Evolutionary conservation across 2,329 filamentous ascomycete species (phyloP).

Genomic region (Neopestalotiopsis clavispora): DNA sequence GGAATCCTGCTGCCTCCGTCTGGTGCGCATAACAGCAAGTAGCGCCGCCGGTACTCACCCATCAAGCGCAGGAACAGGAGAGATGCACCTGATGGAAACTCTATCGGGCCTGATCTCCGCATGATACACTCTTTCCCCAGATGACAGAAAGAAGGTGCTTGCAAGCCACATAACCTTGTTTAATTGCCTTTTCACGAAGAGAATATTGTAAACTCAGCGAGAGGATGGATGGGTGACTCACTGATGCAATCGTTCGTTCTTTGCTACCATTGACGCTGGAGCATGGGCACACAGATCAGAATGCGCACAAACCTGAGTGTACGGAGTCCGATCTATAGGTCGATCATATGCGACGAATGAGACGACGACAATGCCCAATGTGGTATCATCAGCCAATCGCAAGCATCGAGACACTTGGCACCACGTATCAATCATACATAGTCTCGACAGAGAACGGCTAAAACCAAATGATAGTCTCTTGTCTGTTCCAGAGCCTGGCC

Average conservation of each 20-base stretch:
- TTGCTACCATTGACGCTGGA: not conserved
- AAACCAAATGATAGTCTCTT: not conserved
- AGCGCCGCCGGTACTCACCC: not conserved
- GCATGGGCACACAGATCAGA: not conserved
- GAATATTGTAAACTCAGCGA: not conserved
- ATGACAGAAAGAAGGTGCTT: not conserved
- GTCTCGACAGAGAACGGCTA: not conserved
- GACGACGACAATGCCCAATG: slow-evolving; percentile 13
- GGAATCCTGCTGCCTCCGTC: not conserved
- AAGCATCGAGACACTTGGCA: not conserved
- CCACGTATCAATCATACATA: not conserved
- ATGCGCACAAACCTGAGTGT: not conserved
- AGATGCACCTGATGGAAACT: not conserved
- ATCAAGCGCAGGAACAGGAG: not conserved
- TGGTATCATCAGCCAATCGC: slow-evolving; percentile 12
- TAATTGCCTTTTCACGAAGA: not conserved
- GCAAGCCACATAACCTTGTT: not conserved
- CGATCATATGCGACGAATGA: slow-evolving; percentile 7
- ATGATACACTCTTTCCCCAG: not conserved
- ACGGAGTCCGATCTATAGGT: not conserved
- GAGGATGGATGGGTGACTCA: not conserved
- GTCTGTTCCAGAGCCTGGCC: not conserved
- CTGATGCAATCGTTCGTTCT: not conserved
- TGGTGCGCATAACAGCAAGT: not conserved
- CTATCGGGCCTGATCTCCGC: not conserved